Evolutionary conservation across 371 early-diverging fungal species (phyloP), one percentile per base, ranked within the genome.

Genomic region (Zopfochytrium polystomum): DNA sequence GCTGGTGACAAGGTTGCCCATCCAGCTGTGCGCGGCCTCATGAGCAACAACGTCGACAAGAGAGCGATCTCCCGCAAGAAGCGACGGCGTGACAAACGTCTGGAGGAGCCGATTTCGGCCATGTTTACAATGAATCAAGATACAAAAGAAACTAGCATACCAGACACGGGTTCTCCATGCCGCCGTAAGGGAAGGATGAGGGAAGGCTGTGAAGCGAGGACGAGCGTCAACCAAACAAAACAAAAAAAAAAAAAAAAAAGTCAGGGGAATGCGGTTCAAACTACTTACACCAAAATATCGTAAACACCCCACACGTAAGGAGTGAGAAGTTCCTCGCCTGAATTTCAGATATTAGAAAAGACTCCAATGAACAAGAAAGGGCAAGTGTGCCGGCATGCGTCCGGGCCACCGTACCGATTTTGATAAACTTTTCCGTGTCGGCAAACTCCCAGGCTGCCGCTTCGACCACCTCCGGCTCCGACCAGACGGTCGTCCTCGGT

Each of bases 91-190:
- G n/a, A 79, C 79, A 66, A 96, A 85, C 3, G 76, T 80, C 38
- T 20, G 27, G 11, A 13, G 53, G n/a, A 33, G 1, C 25, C 93
- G 73, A 67, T 90, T n/a, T 90, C 9, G 93, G 91, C 77, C 93
- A 95, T 81, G n/a, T n/a, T n/a, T n/a, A 92, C 93, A 93, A 92
- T 20, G 90, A 89, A 30, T 89, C 89, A 49, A 90, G 89, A 78
- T 90, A 92, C 13, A 90, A 90, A 42, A 1, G n/a, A 49, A 23
- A 18, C 15, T 13, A 15, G n/a, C 53, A n/a, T 25, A 52, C 53
- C 66, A 96, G 73, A 70, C 93, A 93, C 9, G 98, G 95, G 79
- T 96, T 96, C 83, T 96, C 98, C 98, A 98, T 98, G 60, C 96
- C 97, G 58, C 96, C 98, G 61, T 87, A 95, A 11, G 95, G 94